Evolutionary conservation across 2,329 filamentous ascomycete genomes (phyloP).

Genomic region (Cyclaneusma minus): DNA sequence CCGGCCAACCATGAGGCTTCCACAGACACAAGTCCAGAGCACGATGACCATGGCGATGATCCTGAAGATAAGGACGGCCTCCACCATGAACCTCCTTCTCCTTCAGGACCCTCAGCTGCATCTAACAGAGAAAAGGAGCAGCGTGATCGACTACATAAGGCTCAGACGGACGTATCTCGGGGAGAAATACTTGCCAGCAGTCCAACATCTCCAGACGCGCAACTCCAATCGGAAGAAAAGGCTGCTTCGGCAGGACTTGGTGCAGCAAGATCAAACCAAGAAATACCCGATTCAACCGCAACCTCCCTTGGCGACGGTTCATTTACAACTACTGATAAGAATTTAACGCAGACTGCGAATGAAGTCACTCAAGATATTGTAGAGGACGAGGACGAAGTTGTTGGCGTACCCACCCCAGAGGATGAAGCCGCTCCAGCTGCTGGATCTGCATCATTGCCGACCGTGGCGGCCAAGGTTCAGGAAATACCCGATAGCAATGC

Average conservation of each 20-base stretch:
- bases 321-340: neutral
- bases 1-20: conserved; percentile 53
- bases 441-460: no score
- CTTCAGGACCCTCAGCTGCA: no score
- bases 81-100: no score
- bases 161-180: conserved; percentile 15
- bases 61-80: conserved; percentile 27
- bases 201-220: conserved; percentile 39
- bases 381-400: conserved; percentile 14
- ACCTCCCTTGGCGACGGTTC: conserved; percentile 10
- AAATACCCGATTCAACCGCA: neutral
- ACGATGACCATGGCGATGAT: conserved; percentile 42
- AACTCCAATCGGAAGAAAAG: conserved; percentile 38
- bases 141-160: conserved; percentile 13
- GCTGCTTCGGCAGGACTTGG: no score
- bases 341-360: conserved; percentile 1
- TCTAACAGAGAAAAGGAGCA: conserved; percentile 20
- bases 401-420: conserved; percentile 9
- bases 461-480: no score
- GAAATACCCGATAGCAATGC: no score
- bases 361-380: conserved; percentile 12
- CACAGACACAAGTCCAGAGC: conserved; percentile 59
- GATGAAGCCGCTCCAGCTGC: conserved; percentile 5
- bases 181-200: conserved; percentile 23
- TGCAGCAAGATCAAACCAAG: conserved; percentile 14